Evolutionary conservation across 805 yeast species (phyloP), one percentile per base, ranked within the genome.

Genomic region (Wickerhamomyces sydowiorum): DNA sequence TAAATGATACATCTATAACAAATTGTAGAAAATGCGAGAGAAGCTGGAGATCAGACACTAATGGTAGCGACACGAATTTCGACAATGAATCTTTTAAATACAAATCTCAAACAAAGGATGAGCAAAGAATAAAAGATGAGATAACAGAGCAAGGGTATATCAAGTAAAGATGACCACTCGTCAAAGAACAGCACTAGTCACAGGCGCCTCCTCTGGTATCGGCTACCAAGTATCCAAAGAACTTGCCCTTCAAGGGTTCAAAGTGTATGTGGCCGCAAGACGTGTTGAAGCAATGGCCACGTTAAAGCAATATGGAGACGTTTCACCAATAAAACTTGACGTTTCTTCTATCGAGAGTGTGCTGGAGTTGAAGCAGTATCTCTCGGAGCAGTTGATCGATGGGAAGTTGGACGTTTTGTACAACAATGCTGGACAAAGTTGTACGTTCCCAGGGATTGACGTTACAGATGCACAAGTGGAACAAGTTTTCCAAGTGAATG

Each of bases 361-460:
- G 33, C 19, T 50, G 7, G 48, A 62, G 14, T 69, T 78, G 23
- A 72, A 70, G 42, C 53, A 68, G 15, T 61, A 62, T 21, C 66
- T 82, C n/a, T 43, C 50, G 0, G 48, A 52, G 2, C 66, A 72
- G 31, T 44, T 65, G 27, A 66, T 72, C 9, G 75, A 71, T 29
- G 74, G 73, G 1, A 67, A 69, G 38, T 57, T 83, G 42, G 87
- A 84, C 51, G 50, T 81, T 9, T 60, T 85, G 40, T 83, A 70
- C 64, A 85, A 86, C 60, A 86, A 85, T 58, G 95, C 95, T 1
- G 90, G 90, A 15, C 81, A 75, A 50, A 72, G 87, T 18, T 85
- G 90, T 52, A 75, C 86, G 0, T 69, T 78, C 40, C 86, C 93
- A 1, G 86, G 85, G 0, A 48, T 74, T 37, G 93, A 84, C 60